Base-by-base conservation (phyloP, 2,329 filamentous ascomycete species). In the Colletotrichum higginsianum region DNA sequence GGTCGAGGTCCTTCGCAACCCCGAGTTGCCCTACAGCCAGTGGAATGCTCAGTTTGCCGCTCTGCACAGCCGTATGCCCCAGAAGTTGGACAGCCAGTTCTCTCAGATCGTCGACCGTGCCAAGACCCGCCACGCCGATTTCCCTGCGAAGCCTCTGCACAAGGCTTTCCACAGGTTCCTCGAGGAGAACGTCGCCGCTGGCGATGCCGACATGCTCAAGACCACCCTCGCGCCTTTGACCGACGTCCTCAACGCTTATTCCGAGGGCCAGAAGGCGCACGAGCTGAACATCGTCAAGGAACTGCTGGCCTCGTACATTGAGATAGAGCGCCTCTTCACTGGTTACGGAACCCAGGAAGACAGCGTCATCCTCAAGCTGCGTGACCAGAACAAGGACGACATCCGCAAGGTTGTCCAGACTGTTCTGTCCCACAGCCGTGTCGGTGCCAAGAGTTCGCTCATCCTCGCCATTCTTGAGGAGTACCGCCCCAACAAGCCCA, bases 41-140 rank as follows among this genome's bases (percentile, higher is more conserved):
- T 99, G 96, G 94, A 95, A 93, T 74, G 93, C 96, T 7, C 95
- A 98, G 80, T 96, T 97, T 76, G 97, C 96, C 60, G 96, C 96
- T 26, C 89, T 99, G n/a, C 96, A 98, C 83, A 94, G 95, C 8
- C 93, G 96, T 77, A 99, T 98, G 93, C 96, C 96, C 0, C 92
- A 96, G 80, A 98, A 96, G 85, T 91, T 99, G 40, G 95, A 98
- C 77, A 82, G 90, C 26, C 91, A 90, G 75, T 92, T 99, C 75
- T 91, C 92, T 15, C 93, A 96, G 78, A 92, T 97, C 55, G 92
- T 98, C 62, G 96, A 98, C 71, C 92, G 93, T 72, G 91, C 95
- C 52, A 93, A 92, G 81, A 84, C 90, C 67, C 91, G 96, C 57
- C 91, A 93, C 72, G 87, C 89, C 12, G 96, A 99, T 79, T 99